Base-by-base conservation (phyloP, 2,329 filamentous ascomycete species). In the Colletotrichum aenigma region DNA sequence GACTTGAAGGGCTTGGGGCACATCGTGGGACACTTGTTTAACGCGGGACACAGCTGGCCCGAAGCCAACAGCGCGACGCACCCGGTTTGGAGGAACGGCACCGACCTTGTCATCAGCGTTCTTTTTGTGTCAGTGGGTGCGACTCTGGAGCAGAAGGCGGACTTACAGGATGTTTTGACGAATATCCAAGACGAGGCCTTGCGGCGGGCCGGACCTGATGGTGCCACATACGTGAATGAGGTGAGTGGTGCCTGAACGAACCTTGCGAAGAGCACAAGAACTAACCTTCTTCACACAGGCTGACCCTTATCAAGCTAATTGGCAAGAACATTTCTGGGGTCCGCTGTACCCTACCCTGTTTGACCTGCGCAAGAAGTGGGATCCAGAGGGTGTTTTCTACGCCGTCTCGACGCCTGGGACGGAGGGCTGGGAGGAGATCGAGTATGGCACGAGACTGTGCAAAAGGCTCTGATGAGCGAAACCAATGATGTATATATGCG, bases 371-470 rank as follows among this genome's bases (percentile, higher is more conserved):
- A 21, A 62, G 26, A 36, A 62, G n/a, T 62, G 58, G n/a, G 30
- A 62, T 21, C 58, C 30, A 0, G 28, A 62, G 2, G 58, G 30
- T 21, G 58, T 62, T 15, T 89, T 86, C 61, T 86, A 87, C 65
- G 86, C 86, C 15, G 80, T 83, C 4, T 84, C 84, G 0, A 87
- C 83, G 2, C 86, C 88, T 7, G 87, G 87, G 0, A 87, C 85
- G 62, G 87, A 89, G 58, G 80, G 81, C 4, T 89, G 87, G 87
- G 79, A 78, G 48, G 82, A 87, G 30, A 84, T 83, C 5, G 83
- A 83, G 65, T 77, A 82, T 55, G 86, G 85, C 9, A 83, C 81
- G 6, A 84, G 86, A 24, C 80, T 89, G 66, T 89, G 88, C 78
- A 80, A 79, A 71, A 65, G 26, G 32, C 55, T 64, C 2, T 32